Evolutionary conservation across 2,329 filamentous ascomycete genomes (phyloP).

Genomic region (Teratosphaeriaceae sp.): DNA sequence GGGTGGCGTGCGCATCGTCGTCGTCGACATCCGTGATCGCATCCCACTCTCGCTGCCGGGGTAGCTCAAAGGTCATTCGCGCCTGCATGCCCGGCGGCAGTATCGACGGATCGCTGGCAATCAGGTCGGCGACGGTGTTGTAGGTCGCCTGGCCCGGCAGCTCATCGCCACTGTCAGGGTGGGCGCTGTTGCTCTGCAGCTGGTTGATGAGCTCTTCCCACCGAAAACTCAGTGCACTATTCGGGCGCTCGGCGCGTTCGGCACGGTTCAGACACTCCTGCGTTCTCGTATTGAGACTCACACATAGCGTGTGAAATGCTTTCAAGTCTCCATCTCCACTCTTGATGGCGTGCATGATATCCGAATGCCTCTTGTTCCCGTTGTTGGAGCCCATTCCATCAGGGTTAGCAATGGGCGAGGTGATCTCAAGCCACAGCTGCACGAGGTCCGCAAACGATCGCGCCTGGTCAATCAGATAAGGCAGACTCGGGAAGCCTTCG

Average conservation of each 20-base stretch:
- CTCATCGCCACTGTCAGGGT: constrained; percentile 21
- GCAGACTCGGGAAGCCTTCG: constrained; percentile 88
- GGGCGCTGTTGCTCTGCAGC: constrained; percentile 25
- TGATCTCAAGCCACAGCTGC: constrained; percentile 66
- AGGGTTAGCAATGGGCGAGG: constrained; percentile 11
- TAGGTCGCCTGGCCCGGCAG: constrained; percentile 12
- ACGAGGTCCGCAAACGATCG: constrained; percentile 79
- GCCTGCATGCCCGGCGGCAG: constrained; percentile 24
- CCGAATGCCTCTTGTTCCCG: constrained; percentile 20
- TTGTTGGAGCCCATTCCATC: constrained; percentile 7
- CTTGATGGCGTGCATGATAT: constrained; percentile 28
- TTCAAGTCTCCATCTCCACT: constrained; percentile 39
- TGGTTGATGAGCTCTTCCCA: constrained; percentile 50
- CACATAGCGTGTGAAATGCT: constrained; percentile 45
- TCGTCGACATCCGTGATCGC: constrained; percentile 18
- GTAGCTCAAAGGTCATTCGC: constrained; percentile 9
- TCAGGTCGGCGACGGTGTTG: constrained; percentile 20
- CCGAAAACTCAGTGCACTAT: constrained; percentile 40
- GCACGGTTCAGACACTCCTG: constrained; percentile 45
- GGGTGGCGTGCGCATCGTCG: constrained; percentile 13
- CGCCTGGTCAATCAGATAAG: constrained; percentile 85
- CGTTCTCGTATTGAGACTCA: constrained; percentile 41
- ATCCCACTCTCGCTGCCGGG: constrained; percentile 11
- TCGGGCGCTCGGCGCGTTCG: constrained; percentile 46
- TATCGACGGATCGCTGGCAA: constrained; percentile 24